Conservation (phyloP, 1,284 basidiomycete species). For the Coniferiporia weirii region DNA sequence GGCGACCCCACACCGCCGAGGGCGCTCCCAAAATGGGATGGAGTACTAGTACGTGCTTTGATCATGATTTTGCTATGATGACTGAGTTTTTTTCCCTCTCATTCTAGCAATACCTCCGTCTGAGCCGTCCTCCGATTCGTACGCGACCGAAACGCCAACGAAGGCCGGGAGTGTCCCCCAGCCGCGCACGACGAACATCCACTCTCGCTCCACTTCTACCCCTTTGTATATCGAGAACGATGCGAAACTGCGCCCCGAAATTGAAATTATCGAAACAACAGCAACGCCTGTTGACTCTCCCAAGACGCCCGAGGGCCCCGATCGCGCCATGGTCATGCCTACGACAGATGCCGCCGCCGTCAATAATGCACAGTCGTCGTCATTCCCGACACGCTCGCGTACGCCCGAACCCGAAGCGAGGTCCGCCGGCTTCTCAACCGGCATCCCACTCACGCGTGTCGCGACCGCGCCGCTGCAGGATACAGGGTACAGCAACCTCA, state of each 20-base stretch:
- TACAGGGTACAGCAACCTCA: background rate
- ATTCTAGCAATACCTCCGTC: background rate
- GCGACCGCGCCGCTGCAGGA: constrained; percentile 16
- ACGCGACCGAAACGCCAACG: background rate
- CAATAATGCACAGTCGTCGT: too few relatives aligned
- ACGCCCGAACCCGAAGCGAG: constrained; percentile 10
- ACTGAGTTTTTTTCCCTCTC: background rate
- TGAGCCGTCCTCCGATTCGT: background rate
- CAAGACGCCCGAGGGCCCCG: constrained; percentile 4
- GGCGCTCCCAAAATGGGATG: constrained; percentile 16
- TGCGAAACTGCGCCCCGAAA: constrained; percentile 21
- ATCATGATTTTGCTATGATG: background rate
- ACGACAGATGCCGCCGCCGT: background rate
- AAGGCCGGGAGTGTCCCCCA: background rate
- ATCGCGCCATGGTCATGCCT: background rate
- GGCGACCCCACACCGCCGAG: constrained; percentile 29
- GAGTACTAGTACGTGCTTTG: background rate
- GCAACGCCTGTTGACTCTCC: constrained; percentile 19
- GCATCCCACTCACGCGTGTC: constrained; percentile 17
- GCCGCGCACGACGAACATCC: background rate
- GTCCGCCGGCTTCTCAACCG: background rate
- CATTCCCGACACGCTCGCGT: constrained; percentile 3
- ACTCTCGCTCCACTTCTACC: constrained; percentile 3
- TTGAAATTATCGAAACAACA: constrained; percentile 28
- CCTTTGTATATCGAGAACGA: constrained; percentile 1